Percentiles rank a stretch among this genome's conserved stretches.
phyloP scores from a whole-genome alignment of 2,329 filamentous ascomycete genomes.

The Cryphonectria japonica region DNA sequence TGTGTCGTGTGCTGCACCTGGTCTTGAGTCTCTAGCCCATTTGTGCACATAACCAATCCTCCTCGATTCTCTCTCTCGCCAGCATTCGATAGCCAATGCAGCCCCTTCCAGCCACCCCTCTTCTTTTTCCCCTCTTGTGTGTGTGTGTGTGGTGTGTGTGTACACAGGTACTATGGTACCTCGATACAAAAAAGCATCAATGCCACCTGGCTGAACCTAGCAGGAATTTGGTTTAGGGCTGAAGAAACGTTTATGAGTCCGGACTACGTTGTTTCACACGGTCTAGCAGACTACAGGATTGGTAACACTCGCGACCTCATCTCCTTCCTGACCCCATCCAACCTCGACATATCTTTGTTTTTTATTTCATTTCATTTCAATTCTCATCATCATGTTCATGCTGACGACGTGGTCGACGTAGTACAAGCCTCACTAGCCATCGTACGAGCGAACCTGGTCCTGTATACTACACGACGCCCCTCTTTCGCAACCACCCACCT shows the following conservation, averaged over 20 bases:
- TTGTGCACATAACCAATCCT: not conserved
- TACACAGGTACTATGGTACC: not conserved
- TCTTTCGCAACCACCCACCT: not conserved
- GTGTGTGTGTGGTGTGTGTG: not conserved
- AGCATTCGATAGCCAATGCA: not conserved
- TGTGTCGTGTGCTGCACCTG: not conserved
- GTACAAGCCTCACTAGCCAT: not conserved
- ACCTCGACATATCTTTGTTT: not conserved
- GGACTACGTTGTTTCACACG: not conserved
- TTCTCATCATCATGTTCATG: not conserved
- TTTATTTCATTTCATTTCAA: not conserved
- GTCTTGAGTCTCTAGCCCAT: not conserved
- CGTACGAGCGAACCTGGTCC: not conserved
- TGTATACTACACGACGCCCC: not conserved
- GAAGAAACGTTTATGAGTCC: slow-evolving; percentile 10
- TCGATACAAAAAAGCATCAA: not conserved
- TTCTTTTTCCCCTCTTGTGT: not conserved
- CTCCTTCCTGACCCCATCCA: not conserved
- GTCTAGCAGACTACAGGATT: not conserved
- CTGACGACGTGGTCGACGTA: not conserved
- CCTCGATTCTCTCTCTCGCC: not conserved
- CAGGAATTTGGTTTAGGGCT: slow-evolving; percentile 15
- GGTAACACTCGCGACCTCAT: not conserved
- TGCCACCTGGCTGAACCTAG: not conserved
- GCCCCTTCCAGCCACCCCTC: not conserved